phyloP scores from a whole-genome alignment of 257 asterid genomes.

The Leonotis leonurus region DNA sequence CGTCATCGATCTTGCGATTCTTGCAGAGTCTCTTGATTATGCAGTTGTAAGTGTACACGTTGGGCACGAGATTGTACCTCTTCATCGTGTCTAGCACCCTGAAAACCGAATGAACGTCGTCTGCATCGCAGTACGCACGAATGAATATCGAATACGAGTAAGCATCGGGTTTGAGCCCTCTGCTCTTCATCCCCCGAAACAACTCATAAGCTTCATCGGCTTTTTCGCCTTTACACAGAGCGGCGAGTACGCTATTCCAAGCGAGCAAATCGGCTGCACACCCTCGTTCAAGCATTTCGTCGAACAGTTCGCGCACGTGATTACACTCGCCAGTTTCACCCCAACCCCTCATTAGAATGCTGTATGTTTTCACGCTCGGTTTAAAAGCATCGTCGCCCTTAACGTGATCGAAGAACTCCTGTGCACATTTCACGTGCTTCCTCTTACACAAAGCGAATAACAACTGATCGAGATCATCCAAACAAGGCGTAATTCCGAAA shows the following conservation, averaged over 20 bases:
- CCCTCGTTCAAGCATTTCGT: slow-evolving; percentile 71
- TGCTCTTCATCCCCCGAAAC: slow-evolving; percentile 44
- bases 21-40: slow-evolving; percentile 71
- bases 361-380: slow-evolving; percentile 53
- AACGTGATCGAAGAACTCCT: slow-evolving; percentile 55
- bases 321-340: slow-evolving; percentile 52
- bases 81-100: slow-evolving; percentile 66
- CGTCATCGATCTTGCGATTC: slow-evolving; percentile 56
- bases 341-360: slow-evolving; percentile 86
- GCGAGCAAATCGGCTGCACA: slow-evolving; percentile 60
- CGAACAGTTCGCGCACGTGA: slow-evolving; percentile 51
- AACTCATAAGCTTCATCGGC: slow-evolving; percentile 58
- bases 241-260: slow-evolving; percentile 61
- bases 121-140: slow-evolving; percentile 44
- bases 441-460: slow-evolving; percentile 51
- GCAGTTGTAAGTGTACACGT: slow-evolving; percentile 65
- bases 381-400: slow-evolving; percentile 28
- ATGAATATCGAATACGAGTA: slow-evolving; percentile 69
- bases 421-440: slow-evolving; percentile 64
- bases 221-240: slow-evolving; percentile 69
- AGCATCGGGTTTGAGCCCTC: slow-evolving; percentile 71
- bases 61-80: slow-evolving; percentile 55
- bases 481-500: slow-evolving; percentile 58
- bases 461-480: slow-evolving; percentile 71
- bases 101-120: slow-evolving; percentile 62